Base-by-base conservation (phyloP, 2,329 filamentous ascomycete species). In the Fusarium annulatum region DNA sequence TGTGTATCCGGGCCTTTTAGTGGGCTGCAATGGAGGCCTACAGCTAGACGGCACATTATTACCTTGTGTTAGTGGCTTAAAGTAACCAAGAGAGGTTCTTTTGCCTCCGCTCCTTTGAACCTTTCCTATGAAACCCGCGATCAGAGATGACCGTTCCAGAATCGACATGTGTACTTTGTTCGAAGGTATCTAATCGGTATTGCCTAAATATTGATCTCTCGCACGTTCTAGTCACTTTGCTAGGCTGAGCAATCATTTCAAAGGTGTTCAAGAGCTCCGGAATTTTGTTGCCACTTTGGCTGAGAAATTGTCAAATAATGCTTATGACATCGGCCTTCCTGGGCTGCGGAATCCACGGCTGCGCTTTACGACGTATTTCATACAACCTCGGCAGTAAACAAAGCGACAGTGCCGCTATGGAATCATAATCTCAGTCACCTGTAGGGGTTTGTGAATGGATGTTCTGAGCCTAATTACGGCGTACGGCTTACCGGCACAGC, bases 401-500 rank as follows among this genome's bases (percentile, higher is more conserved):
- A 62, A 66, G 58, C 39, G 49, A 67, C 41, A 23, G 33, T 56
- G 55, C 49, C 38, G 36, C 34, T 56, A 56, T 64, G 45, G 39
- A 69, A 69, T 69, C 49, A 69, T 57, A 23, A 48, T 39, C 43
- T 30, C 42, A 61, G 23, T 39, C 41, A 21, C 33, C 49, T 26
- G 51, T 55, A n/a, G 28, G 38, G 19, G 42, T 36, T 63, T 63
- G 36, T 42, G 34, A 49, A 36, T n/a, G 26, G 18, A 26, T 26
- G n/a, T 48, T 64, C 39, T 48, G 41, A 53, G 45, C 56, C 51
- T 53, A 53, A 52, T 18, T 67, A 39, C 53, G 30, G 39, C 56
- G 46, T 57, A 74, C 71, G 71, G 71, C 57, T 74, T 52, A 57
- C 56, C 71, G 71, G 71, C 71, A 73, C 71, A 59, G 41, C 58